Base-by-base conservation (phyloP, 2,329 filamentous ascomycete genomes). In the Alternaria longipes region DNA sequence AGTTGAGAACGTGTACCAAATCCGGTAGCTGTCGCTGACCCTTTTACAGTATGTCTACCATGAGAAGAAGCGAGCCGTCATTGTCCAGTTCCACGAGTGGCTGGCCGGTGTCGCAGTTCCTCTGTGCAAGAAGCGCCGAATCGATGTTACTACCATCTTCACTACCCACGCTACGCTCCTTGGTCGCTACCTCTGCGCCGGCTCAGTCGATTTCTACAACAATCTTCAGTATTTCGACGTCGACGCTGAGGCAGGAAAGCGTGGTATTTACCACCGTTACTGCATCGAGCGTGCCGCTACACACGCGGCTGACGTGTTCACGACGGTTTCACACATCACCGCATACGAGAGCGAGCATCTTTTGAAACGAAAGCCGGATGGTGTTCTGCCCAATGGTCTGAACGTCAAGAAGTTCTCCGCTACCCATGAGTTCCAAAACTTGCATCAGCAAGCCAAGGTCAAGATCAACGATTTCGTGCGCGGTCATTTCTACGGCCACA, bases 1-100 rank as follows among this genome's bases (percentile, higher is more conserved):
- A 56, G 68, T 53, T 14, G 9, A 38, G 22, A n/a, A 36, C 24
- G 22, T 18, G 36, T 16, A 16, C 32, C 20, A 42, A 28, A 20
- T 18, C 7, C 22, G 14, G 12, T 34, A 34, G 20, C 22, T 28
- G 22, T 26, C 28, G 60, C 73, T 77, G 60, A 76, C 51, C 20
- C 8, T 18, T 16, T 2, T 0, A 20, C 71, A 97, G 94, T 98
- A 94, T 79, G 93, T 97, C 65, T 92, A 90, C 74, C 94, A 97
- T 78, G 94, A 98, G 81, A 95, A 92, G 81, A 90, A 89, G 69
- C 91, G 89, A 75, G 95, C 95, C 4, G 93, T 99, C 67, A 95
- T 98, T 79, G 95, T 94, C 57, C 95, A 99, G 80, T 98, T 98
- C 84, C 95, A 99, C 84, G 95, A 99, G 81, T 99, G 95, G 95